Evolutionary conservation across 805 yeast genomes (phyloP).

Genomic region (Candida easanensis): DNA sequence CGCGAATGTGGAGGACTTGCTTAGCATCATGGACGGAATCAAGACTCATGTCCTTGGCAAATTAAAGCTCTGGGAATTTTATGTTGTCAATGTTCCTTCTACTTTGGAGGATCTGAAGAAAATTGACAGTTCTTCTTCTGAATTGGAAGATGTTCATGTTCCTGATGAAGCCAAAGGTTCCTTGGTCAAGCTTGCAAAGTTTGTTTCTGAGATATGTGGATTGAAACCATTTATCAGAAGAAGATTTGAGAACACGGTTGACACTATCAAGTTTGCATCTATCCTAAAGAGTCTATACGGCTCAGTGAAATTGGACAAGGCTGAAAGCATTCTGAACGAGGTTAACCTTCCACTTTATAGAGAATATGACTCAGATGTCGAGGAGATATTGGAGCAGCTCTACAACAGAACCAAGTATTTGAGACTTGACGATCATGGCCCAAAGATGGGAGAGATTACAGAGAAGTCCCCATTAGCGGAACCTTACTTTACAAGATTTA

Average conservation of each 20-base stretch:
- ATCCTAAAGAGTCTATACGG: conserved; percentile 41
- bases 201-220: conserved; percentile 41
- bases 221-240: conserved; percentile 40
- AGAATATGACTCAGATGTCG: conserved; percentile 71
- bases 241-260: conserved; percentile 51
- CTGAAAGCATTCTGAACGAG: conserved; percentile 63
- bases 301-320: conserved; percentile 30
- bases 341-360: conserved; percentile 71
- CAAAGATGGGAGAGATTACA: conserved; percentile 67
- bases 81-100: conserved; percentile 58
- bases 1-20: conserved; percentile 50
- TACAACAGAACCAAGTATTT: conserved; percentile 73
- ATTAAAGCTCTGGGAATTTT: conserved; percentile 83
- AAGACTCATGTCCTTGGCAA: conserved; percentile 62
- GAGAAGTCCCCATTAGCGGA: conserved; percentile 66
- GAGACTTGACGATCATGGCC: conserved; percentile 80
- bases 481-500: conserved; percentile 80
- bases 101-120: conserved; percentile 39
- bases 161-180: conserved; percentile 42
- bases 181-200: conserved; percentile 45
- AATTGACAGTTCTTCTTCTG: conserved; percentile 10
- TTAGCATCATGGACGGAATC: conserved; percentile 62
- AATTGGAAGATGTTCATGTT: conserved; percentile 35
- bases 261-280: conserved; percentile 48
- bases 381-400: conserved; percentile 63